Conservation (phyloP, 345 rosid genomes). For the Aquilaria malaccensis region DNA sequence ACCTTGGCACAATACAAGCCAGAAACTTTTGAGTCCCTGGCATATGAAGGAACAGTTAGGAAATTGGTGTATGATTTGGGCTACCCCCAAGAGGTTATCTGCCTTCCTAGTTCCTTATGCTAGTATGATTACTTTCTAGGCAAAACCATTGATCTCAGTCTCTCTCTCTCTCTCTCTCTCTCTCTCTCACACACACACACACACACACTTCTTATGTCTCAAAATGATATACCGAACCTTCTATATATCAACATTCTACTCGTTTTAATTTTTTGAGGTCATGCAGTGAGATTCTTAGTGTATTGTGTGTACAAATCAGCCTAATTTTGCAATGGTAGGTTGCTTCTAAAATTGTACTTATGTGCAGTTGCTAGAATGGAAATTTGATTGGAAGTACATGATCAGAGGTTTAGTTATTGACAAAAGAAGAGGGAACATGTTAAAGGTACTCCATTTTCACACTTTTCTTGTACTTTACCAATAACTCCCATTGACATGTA, state of each 20-base stretch:
- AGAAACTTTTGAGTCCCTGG: slow-evolving; percentile 84
- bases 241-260: no score
- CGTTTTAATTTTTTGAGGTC: no score
- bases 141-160: no score
- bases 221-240: no score
- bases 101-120: no score
- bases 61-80: slow-evolving; percentile 79
- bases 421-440: slow-evolving; percentile 82
- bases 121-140: not conserved
- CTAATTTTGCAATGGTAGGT: no score
- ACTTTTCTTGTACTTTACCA: not conserved
- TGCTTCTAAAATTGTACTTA: no score
- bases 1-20: slow-evolving; percentile 89
- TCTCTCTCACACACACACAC: no score
- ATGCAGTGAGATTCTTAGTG: no score
- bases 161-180: no score
- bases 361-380: slow-evolving; percentile 62
- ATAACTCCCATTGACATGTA: not conserved
- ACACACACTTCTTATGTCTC: no score
- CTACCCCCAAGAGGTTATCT: slow-evolving; percentile 74
- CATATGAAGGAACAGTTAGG: slow-evolving; percentile 69
- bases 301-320: no score
- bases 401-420: slow-evolving; percentile 87
- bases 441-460: slow-evolving; percentile 39
- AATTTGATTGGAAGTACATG: slow-evolving; percentile 90